These are phyloP conservation scores for Phytophthora rubi DNA, from an alignment of 352 stramenopile genomes.

Conservation along the genomic window DNA sequence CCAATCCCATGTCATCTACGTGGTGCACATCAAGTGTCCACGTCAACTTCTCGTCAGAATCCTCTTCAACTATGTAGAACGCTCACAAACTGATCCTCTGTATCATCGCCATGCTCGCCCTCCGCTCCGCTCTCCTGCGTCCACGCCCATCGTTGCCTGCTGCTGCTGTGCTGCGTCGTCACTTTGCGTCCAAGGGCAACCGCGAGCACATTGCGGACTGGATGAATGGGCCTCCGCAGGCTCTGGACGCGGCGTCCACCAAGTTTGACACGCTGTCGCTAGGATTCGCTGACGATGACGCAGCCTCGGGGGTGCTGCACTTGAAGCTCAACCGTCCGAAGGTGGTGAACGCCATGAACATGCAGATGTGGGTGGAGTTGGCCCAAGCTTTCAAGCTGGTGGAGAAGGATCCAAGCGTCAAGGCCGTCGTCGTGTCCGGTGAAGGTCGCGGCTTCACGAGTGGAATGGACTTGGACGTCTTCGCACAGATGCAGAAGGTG, in stretches of 20 bases:
- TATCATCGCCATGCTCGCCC: conserved; percentile 20
- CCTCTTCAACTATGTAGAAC: background rate
- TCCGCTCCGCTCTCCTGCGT: conserved; percentile 20
- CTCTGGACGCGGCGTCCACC: conserved; percentile 43
- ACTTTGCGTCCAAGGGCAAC: conserved; percentile 44
- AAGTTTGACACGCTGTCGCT: conserved; percentile 68
- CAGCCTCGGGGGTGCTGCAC: conserved; percentile 67
- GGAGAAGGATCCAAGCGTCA: conserved; percentile 69
- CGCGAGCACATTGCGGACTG: conserved; percentile 54
- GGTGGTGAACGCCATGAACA: conserved; percentile 89
- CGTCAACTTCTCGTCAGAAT: conserved; percentile 31
- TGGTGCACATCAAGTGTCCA: conserved; percentile 19
- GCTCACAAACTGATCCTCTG: conserved; percentile 2
- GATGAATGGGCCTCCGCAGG: conserved; percentile 55
- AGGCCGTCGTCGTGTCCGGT: conserved; percentile 80
- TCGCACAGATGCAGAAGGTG: conserved; percentile 78
- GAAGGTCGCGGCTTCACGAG: conserved; percentile 85
- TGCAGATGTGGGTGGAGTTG: conserved; percentile 90
- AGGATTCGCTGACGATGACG: conserved; percentile 33
- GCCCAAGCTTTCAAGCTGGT: conserved; percentile 71
- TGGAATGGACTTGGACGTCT: conserved; percentile 91
- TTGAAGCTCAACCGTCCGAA: conserved; percentile 85
- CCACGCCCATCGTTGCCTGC: conserved; percentile 1
- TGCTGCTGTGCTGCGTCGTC: conserved; percentile 5
- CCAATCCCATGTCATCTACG: conserved; percentile 24